Evolutionary conservation across 208 protist genomes (phyloP).

Genomic region (Trypanosoma platydactyli): DNA sequence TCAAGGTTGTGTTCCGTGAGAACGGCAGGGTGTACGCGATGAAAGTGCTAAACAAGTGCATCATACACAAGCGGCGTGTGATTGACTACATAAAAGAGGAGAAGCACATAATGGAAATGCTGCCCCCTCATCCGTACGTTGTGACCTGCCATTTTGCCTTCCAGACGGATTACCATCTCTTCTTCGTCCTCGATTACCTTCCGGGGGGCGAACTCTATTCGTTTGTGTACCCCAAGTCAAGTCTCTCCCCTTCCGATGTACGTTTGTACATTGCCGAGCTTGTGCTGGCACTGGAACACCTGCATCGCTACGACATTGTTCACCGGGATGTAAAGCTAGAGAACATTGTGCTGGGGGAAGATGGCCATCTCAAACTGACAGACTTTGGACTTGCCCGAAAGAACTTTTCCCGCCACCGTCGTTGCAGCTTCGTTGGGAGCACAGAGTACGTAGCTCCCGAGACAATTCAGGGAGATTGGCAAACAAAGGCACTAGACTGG

Average conservation of each 20-base stretch:
- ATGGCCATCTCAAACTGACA: constrained; percentile 83
- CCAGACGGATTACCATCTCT: constrained; percentile 84
- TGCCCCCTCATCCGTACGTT: constrained; percentile 90
- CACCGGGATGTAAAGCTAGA: constrained; percentile 91
- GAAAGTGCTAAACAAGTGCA: constrained; percentile 89
- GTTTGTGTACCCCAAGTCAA: constrained; percentile 78
- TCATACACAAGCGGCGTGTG: constrained; percentile 81
- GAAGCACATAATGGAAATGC: constrained; percentile 61
- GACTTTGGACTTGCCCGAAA: constrained; percentile 90
- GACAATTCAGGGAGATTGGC: constrained; percentile 79
- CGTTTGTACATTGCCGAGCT: constrained; percentile 91
- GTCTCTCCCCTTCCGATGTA: constrained; percentile 46
- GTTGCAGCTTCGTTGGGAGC: constrained; percentile 89
- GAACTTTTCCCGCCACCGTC: constrained; percentile 58
- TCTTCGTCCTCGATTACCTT: constrained; percentile 93
- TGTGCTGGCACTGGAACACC: constrained; percentile 83
- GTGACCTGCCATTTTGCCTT: constrained; percentile 87
- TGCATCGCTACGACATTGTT: constrained; percentile 85
- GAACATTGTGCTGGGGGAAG: constrained; percentile 81
- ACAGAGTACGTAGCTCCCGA: constrained; percentile 92
- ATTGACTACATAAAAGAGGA: constrained; percentile 89
- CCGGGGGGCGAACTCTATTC: constrained; percentile 95
- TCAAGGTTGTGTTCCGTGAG: constrained; percentile 80
- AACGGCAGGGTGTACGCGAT: constrained; percentile 84
- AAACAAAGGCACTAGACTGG: constrained; percentile 96